phyloP scores from a whole-genome alignment of 192 early-diverging fungal species.

The Cladochytrium replicatum region DNA sequence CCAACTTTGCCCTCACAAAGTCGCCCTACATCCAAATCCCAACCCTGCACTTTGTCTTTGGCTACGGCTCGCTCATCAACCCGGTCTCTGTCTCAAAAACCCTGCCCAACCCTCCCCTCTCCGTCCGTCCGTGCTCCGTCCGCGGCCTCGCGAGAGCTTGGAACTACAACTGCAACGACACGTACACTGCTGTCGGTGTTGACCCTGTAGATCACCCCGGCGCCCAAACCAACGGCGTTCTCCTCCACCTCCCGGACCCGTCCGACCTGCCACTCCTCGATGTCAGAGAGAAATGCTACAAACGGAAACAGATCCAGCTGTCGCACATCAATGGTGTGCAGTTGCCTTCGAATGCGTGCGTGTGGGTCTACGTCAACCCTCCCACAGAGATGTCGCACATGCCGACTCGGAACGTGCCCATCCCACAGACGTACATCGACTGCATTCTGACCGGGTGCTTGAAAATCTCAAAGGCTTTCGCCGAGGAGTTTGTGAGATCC shows the following conservation, averaged over 20 bases:
- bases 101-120: slow-evolving; percentile 3
- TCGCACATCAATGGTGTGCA: neutral
- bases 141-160: slow-evolving; percentile 24
- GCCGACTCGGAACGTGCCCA: slow-evolving; percentile 19
- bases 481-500: slow-evolving; percentile 26
- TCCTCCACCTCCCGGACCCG: slow-evolving; percentile 24
- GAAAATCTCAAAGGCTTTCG: slow-evolving; percentile 18
- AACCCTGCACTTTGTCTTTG: slow-evolving; percentile 28
- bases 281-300: slow-evolving; percentile 26
- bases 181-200: slow-evolving; percentile 38
- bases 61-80: slow-evolving; percentile 40
- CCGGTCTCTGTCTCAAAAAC: slow-evolving; percentile 21
- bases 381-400: slow-evolving; percentile 3
- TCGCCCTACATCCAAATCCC: slow-evolving; percentile 9
- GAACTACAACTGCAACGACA: slow-evolving; percentile 25
- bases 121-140: slow-evolving; percentile 21
- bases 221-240: slow-evolving; percentile 30
- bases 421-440: slow-evolving; percentile 42
- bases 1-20: slow-evolving; percentile 14
- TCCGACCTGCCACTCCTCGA: slow-evolving; percentile 23
- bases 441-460: slow-evolving; percentile 33
- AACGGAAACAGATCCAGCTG: slow-evolving; percentile 9
- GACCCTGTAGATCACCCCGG: neutral
- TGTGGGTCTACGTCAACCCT: slow-evolving; percentile 27
- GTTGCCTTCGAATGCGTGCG: slow-evolving; percentile 4